A percentile compares a stretch with the other conserved stretches of the same genome.
Evolutionary conservation across 176 grass and related monocot species (phyloP).

Genomic region (Aegilops speltoides): DNA sequence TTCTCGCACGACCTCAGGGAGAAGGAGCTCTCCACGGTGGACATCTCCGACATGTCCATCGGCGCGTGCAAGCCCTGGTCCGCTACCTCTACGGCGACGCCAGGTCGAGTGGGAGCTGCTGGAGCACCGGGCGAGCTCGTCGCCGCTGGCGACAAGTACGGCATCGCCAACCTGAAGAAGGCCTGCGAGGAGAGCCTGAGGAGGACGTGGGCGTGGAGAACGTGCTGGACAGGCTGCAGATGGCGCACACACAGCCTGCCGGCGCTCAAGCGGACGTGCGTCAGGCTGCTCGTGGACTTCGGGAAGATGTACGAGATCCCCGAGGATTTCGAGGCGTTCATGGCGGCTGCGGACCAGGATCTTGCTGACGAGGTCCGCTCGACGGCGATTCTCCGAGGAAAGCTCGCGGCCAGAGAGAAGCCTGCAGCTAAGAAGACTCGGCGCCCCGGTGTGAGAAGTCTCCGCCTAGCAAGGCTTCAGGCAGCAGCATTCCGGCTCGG

Average conservation of each 20-base stretch:
- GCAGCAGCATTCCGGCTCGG: neutral
- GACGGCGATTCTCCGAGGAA: neutral
- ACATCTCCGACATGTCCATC: slow-evolving; percentile 64
- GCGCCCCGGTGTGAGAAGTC: neutral
- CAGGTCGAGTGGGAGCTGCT: slow-evolving; percentile 37
- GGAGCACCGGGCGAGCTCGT: neutral
- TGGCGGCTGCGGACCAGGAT: neutral
- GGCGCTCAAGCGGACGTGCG: slow-evolving; percentile 48
- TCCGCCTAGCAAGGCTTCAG: neutral
- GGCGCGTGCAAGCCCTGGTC: slow-evolving; percentile 45
- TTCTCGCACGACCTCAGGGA: slow-evolving; percentile 65
- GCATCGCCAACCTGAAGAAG: slow-evolving; percentile 37
- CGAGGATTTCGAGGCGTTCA: slow-evolving; percentile 33
- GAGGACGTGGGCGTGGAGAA: slow-evolving; percentile 43
- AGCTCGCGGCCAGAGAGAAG: neutral
- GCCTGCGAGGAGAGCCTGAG: slow-evolving; percentile 45
- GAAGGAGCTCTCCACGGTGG: slow-evolving; percentile 48
- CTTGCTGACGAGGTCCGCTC: neutral
- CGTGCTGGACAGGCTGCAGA: slow-evolving; percentile 52
- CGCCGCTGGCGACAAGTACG: neutral
- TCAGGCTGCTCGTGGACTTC: slow-evolving; percentile 29
- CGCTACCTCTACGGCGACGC: slow-evolving; percentile 44
- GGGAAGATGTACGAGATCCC: neutral
- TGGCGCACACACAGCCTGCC: slow-evolving; percentile 41
- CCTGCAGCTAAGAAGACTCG: neutral